Percentiles rank a stretch among this genome's conserved stretches.
These are phyloP conservation scores for Pleurotus citrinopileatus DNA, from an alignment of 768 basidiomycete genomes.

Conservation along the genomic window DNA sequence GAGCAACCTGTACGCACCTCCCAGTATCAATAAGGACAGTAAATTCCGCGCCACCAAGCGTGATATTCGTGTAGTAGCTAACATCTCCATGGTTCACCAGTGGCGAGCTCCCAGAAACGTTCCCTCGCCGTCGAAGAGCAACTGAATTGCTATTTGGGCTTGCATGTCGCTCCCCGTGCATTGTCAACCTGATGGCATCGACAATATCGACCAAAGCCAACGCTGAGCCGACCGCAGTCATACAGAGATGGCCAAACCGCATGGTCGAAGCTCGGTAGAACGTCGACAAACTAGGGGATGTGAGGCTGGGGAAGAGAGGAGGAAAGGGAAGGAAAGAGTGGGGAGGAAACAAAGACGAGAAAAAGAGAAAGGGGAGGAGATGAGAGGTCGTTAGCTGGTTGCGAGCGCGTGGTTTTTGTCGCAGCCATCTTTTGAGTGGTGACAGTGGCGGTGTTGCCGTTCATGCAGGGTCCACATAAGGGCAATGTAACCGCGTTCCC, in stretches of 20 bases:
- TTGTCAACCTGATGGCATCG: conserved; percentile 6
- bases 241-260: conserved; percentile 1
- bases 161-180: neutral
- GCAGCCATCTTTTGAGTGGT: neutral
- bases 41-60: conserved; percentile 16
- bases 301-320: neutral
- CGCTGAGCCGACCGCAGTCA: neutral
- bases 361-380: neutral
- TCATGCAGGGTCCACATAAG: neutral
- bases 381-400: neutral
- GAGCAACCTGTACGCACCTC: conserved; percentile 11
- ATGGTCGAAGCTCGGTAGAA: neutral
- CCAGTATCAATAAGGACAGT: conserved; percentile 22
- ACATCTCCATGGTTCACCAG: conserved; percentile 11
- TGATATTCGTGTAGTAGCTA: conserved; percentile 18
- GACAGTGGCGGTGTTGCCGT: conserved; percentile 5
- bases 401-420: conserved; percentile 2
- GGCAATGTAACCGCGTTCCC: neutral
- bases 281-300: neutral
- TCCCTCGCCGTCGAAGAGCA: neutral
- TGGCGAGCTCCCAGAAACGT: conserved; percentile 1
- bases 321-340: neutral
- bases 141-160: neutral
- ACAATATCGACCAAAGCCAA: neutral
- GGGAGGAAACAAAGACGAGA: neutral